Base-by-base conservation (phyloP, 139 green algal genomes). In the Edaphochlamys debaryana region DNA sequence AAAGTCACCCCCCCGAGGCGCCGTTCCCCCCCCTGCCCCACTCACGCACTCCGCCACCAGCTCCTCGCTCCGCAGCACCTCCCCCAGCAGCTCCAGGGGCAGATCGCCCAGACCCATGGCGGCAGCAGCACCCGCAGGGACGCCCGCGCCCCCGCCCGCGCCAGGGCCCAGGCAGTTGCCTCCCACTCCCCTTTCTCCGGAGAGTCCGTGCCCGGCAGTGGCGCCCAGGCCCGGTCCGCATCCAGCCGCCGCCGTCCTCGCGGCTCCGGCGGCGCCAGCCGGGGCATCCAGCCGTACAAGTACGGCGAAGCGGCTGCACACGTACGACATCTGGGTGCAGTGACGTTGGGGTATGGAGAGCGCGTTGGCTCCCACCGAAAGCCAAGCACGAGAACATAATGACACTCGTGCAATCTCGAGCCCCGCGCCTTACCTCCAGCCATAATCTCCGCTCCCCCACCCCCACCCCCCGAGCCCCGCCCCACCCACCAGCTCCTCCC, bases 31-130 rank as follows among this genome's bases (percentile, higher is more conserved):
- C n/a, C n/a, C n/a, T n/a, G 15, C 38, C 23, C 38, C 62, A 73
- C 76, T 82, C 76, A 82, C 76, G 13, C 63, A 73, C 42, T 82
- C 76, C 62, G n/a, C 76, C 42, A 73, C 15, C 60, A 82, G 63
- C 63, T 82, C 76, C 76, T 82, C 76, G 63, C 64, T 67, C 8
- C 45, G 62, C n/a, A 82, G 76, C 41, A 82, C n/a, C 76, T 82
- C 63, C n/a, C 64, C 32, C 76, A 82, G 76, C 63, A 82, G 63
- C 41, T 73, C 63, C 32, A 37, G 11, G 4, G 76, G 76, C 42
- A 82, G 45, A 9, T 8, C 41, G 22, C 23, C 7, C 41, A 82
- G 76, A n/a, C 32, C 62, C 45, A 82, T n/a, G n/a, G n/a, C n/a
- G n/a, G n/a, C n/a, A n/a, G n/a, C 30, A 3, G 37, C 62, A 0